phyloP scores from a whole-genome alignment of 345 rosid species.

The Bruguiera gymnorhiza region DNA sequence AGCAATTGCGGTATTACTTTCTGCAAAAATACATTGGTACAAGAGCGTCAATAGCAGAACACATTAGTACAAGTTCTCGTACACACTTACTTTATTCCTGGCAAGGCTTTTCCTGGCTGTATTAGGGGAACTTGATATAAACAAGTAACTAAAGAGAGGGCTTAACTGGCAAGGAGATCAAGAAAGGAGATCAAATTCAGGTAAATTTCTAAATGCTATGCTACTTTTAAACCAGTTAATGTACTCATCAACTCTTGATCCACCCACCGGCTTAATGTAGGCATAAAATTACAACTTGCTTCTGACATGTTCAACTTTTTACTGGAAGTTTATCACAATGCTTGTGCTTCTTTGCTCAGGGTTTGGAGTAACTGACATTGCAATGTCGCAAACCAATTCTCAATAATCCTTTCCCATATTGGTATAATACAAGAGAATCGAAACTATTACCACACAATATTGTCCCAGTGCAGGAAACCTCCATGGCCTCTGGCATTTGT shows the following conservation, averaged over 20 bases:
- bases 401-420: neutral
- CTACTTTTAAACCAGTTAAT: neutral
- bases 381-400: constrained; percentile 2
- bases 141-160: neutral
- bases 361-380: neutral
- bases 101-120: no score
- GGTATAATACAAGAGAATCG: neutral
- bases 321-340: no score
- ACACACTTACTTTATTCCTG: neutral
- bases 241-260: no score
- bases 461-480: constrained; percentile 74
- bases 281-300: no score
- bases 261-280: no score
- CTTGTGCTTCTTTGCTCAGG: neutral
- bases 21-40: no score
- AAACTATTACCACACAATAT: constrained; percentile 41
- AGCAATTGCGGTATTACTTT: no score
- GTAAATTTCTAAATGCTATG: neutral
- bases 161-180: neutral
- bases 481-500: constrained; percentile 74
- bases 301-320: no score
- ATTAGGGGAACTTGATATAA: no score
- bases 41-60: no score
- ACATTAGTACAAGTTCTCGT: no score
- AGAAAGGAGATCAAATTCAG: neutral